Conservation (phyloP, 768 basidiomycete species). For the Russula brevipes region DNA sequence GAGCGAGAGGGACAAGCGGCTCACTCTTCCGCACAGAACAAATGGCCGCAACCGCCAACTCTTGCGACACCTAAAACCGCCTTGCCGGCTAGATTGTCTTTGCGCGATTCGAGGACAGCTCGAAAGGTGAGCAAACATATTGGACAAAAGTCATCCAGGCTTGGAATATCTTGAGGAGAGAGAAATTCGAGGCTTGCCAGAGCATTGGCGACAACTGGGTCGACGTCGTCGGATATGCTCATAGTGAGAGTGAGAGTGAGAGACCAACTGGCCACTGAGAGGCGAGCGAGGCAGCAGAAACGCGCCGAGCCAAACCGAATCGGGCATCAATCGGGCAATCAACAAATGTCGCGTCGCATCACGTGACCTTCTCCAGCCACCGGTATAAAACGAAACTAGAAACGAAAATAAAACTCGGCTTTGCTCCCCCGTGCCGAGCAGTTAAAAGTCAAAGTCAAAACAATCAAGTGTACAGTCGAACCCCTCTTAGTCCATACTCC, state of each 20-base stretch:
- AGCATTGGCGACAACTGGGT: conserved; percentile 11
- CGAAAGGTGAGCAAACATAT: conserved; percentile 58
- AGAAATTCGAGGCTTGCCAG: conserved; percentile 14
- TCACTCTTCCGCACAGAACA: conserved; percentile 65
- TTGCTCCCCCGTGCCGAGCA: too few relatives aligned
- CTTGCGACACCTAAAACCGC: conserved; percentile 47
- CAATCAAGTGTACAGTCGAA: too few relatives aligned
- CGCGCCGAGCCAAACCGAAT: conserved; percentile 1
- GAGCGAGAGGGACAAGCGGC: conserved; percentile 25
- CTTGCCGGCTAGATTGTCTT: conserved; percentile 23
- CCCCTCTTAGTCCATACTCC: too few relatives aligned
- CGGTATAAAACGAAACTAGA: neutral
- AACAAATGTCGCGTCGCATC: conserved; percentile 25
- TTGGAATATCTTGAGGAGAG: conserved; percentile 14
- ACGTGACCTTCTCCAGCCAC: conserved; percentile 16
- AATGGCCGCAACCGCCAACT: conserved; percentile 54
- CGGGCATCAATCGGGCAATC: neutral
- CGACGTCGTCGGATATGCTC: conserved; percentile 2
- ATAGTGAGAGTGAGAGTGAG: neutral
- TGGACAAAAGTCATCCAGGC: conserved; percentile 52
- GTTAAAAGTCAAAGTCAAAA: too few relatives aligned
- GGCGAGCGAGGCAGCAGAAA: neutral
- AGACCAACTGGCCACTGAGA: neutral
- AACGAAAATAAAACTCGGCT: too few relatives aligned
- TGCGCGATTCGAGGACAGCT: conserved; percentile 34